phyloP scores from a whole-genome alignment of 441 rosid species.

The Eruca vesicaria region DNA sequence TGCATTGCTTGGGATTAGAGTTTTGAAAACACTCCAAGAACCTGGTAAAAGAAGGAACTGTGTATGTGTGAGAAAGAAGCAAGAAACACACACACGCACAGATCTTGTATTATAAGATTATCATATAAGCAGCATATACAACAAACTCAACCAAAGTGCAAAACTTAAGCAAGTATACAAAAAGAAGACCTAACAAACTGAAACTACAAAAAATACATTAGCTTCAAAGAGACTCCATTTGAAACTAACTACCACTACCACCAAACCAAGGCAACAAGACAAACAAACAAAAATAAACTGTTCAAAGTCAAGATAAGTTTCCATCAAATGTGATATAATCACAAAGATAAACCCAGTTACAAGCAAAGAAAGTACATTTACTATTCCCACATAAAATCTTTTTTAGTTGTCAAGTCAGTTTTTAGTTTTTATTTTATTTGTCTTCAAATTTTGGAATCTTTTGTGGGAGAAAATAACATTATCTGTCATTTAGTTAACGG shows the following conservation, averaged over 20 bases:
- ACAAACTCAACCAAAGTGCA: conserved; percentile 37
- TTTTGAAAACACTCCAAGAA: conserved; percentile 32
- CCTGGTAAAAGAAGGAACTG: conserved; percentile 49
- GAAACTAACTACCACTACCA: conserved; percentile 85
- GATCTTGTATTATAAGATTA: conserved; percentile 25
- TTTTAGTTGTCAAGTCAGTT: conserved; percentile 29
- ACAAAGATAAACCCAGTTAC: conserved; percentile 33
- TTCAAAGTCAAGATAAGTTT: conserved; percentile 31
- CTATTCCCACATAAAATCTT: not conserved
- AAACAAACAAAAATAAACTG: conserved; percentile 25
- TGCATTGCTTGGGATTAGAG: conserved; percentile 55
- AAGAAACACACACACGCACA: conserved; percentile 11
- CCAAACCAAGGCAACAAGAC: conserved; percentile 56
- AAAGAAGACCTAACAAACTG: conserved; percentile 47
- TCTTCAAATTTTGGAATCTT: conserved; percentile 24
- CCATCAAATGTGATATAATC: conserved; percentile 28
- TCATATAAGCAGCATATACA: conserved; percentile 35
- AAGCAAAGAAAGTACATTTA: conserved; percentile 32
- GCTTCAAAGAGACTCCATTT: conserved; percentile 87
- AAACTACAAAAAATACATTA: conserved; percentile 49
- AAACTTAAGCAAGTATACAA: conserved; percentile 38
- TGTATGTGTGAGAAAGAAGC: conserved; percentile 44
- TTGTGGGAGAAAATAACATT: not conserved
- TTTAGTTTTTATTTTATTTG: conserved; percentile 4
- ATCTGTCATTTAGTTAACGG: conserved; percentile 32